A percentile compares a stretch with the other conserved stretches of the same genome.
These are phyloP conservation scores for Quercus tomentella DNA, from an alignment of 331 rosid genomes.

Conservation along the genomic window DNA sequence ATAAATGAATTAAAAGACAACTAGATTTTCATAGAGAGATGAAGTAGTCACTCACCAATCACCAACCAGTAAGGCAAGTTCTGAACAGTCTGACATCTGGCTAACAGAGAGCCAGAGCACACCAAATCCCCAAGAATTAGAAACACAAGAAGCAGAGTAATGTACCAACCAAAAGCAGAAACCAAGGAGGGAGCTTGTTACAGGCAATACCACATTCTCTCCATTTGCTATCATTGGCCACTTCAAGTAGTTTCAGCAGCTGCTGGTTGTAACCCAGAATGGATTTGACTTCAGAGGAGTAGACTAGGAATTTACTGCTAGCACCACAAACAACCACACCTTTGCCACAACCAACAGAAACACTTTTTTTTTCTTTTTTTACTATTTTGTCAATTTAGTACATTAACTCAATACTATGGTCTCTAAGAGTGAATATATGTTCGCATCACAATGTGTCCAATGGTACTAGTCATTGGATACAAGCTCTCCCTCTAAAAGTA, in stretches of 20 bases:
- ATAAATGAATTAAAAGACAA: too few species aligned
- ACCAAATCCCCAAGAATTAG: slow-evolving; percentile 22
- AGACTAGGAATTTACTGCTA: slow-evolving; percentile 53
- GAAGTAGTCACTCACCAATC: background rate
- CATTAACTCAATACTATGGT: too few species aligned
- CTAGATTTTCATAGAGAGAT: background rate
- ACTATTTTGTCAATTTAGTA: too few species aligned
- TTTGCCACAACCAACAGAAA: too few species aligned
- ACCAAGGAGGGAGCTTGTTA: slow-evolving; percentile 86
- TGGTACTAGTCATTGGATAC: accelerated
- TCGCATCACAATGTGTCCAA: accelerated
- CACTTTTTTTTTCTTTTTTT: too few species aligned
- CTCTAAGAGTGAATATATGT: accelerated
- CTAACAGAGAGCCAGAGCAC: slow-evolving; percentile 58
- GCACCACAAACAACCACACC: too few species aligned
- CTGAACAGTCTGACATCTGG: slow-evolving; percentile 27
- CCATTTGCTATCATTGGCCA: slow-evolving; percentile 67
- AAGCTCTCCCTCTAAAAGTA: too few species aligned
- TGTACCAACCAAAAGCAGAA: slow-evolving; percentile 60
- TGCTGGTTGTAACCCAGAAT: slow-evolving; percentile 64
- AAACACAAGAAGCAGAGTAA: slow-evolving; percentile 55
- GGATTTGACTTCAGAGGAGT: slow-evolving; percentile 59
- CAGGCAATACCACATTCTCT: slow-evolving; percentile 59
- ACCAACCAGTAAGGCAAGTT: slow-evolving; percentile 54
- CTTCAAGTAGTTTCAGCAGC: slow-evolving; percentile 68